Percentiles rank a stretch among this genome's conserved stretches.
phyloP scores from a whole-genome alignment of 176 grass and related monocot species.

The Dactylis glomerata region DNA sequence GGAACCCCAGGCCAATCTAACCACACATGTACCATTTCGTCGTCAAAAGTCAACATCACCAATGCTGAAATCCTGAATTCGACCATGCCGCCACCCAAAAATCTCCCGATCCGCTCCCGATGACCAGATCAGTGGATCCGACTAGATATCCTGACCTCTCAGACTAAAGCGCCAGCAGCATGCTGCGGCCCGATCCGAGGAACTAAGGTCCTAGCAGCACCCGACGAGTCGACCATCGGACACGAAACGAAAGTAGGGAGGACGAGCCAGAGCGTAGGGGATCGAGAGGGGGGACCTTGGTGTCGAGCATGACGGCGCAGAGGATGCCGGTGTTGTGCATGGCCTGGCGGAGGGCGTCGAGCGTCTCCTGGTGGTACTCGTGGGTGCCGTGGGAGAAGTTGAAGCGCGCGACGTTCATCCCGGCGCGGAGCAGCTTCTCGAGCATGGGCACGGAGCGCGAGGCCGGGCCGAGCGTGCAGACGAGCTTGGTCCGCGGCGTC shows the following conservation, averaged over 20 bases:
- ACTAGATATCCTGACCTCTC: not conserved
- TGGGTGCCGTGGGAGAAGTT: constrained; percentile 93
- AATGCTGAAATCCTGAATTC: not conserved
- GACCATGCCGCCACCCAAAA: not conserved
- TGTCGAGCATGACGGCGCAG: constrained; percentile 95
- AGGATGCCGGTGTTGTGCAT: constrained; percentile 91
- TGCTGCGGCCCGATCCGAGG: not conserved
- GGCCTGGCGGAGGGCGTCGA: constrained; percentile 65
- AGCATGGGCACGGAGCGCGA: constrained; percentile 83
- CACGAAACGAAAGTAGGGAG: not conserved
- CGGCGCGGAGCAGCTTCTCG: constrained; percentile 89
- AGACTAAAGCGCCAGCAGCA: not conserved
- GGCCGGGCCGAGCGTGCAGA: constrained; percentile 92
- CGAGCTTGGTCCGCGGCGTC: constrained; percentile 80
- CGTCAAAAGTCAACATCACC: not conserved
- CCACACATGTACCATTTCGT: not conserved
- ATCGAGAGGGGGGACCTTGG: constrained; percentile 65
- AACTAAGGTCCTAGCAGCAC: not conserved
- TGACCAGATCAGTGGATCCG: constrained; percentile 26
- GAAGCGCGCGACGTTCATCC: constrained; percentile 96
- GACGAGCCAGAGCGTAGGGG: not conserved
- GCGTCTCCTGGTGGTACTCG: constrained; percentile 91
- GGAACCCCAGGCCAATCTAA: not conserved
- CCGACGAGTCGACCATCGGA: not conserved
- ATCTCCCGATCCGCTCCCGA: not conserved